Base-by-base conservation (phyloP, 805 yeast genomes). In the Yamadazyma nakazawae region DNA sequence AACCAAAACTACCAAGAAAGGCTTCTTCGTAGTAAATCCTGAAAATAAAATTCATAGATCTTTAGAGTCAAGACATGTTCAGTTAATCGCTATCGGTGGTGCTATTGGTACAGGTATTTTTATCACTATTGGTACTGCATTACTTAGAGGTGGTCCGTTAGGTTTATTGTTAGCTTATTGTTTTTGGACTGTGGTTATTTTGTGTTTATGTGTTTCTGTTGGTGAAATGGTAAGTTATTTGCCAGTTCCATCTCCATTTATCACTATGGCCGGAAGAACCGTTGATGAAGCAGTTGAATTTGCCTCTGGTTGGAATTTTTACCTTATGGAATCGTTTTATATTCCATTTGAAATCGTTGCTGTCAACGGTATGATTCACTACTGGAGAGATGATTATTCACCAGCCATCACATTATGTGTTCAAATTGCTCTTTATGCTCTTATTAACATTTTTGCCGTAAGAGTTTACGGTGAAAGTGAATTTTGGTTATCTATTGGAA, bases 341-440 rank as follows among this genome's bases (percentile, higher is more conserved):
- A 71, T 75, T 54, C 79, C 80, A 11, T 74, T 73, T 67, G 62
- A 76, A 67, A 64, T 75, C 44, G 69, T 74, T 16, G 68, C 71
- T 54, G 76, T 76, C 44, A 79, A 80, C 49, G 75, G 80, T 19
- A 75, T 80, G 72, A 62, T 81, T 32, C 81, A 75, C 54, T 76
- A 62, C 54, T 76, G 81, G 81, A 61, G 76, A 51, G 70, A 64
- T 47, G 78, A 72, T 52, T 76, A 72, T 52, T 66, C 74, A 17
- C 72, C 79, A 12, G 80, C 75, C 18, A 74, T 75, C 41, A 66
- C 80, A 12, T 63, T 75, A 34, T 65, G 68, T 12, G 53, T 70
- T 34, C 77, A 73, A 49, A 63, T 76, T 41, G 67, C 52, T 13
- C 59, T 70, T 12, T 75, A 76, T 49, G 63, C 72, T 10, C 45